Evolutionary conservation across 768 basidiomycete genomes (phyloP), one percentile per base, ranked within the genome.

Genomic region (Amanita phalloides): DNA sequence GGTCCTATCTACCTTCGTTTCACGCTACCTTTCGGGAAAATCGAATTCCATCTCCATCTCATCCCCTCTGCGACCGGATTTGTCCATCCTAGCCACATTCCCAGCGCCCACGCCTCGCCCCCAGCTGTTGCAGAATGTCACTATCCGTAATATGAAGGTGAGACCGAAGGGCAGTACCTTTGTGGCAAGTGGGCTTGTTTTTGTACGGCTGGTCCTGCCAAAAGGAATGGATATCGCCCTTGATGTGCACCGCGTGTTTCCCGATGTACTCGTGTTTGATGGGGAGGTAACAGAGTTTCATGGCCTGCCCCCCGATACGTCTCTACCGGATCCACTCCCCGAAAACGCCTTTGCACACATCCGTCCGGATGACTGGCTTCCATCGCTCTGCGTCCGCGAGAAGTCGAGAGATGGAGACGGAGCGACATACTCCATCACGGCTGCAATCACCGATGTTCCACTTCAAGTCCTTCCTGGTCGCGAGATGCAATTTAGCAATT

Each of bases 231-330:
- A 85, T 50, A 67, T 89, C 25, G 71, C 68, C n/a, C 63, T 90
- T 47, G 69, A 81, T 39, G 81, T 90, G 17, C 74, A 68, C 6
- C 74, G 70, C 39, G 76, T 90, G 25, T 71, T 86, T 51, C 87
- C 89, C 0, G 89, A 92, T 61, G 81, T 86, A 25, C 64, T 90
- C 5, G 74, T 91, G 4, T 90, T 79, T 53, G 89, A 92, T 56
- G 89, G 89, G 2, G 77, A 79, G 20, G 73, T 77, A 0, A 76
- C 80, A 5, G 65, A 70, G 0, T 21, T 56, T 23, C 32, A 10
- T 10, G 53, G 54, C 30, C 44, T 56, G 20, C 57, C 66, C 17
- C 69, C 78, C 0, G 63, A 72, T n/a, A 70, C 60, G 11, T 75
- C 80, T 1, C 69, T 82, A 1, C 81, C 86, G 0, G 70, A 77